These are phyloP conservation scores for Filobasidium floriforme DNA, from an alignment of 768 basidiomycete species.

Conservation along the genomic window DNA sequence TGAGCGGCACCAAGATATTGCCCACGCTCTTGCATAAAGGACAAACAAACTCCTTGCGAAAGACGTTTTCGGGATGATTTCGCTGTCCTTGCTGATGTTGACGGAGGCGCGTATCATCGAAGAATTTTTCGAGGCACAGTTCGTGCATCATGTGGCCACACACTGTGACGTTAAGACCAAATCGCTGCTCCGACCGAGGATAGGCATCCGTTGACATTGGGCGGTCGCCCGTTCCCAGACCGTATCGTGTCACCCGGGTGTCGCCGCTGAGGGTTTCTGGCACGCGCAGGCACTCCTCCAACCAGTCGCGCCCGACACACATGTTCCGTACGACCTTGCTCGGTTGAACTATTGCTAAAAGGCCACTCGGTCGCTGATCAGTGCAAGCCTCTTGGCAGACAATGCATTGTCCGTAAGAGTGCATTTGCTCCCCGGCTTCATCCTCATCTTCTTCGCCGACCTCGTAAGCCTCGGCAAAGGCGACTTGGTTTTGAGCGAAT, in stretches of 20 bases:
- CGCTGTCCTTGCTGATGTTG: constrained; percentile 81
- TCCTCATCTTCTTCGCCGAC: constrained; percentile 52
- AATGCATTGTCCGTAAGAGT: constrained; percentile 84
- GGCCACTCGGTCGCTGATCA: constrained; percentile 65
- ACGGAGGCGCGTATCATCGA: constrained; percentile 71
- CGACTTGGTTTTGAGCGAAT: constrained; percentile 86
- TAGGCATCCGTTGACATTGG: constrained; percentile 37
- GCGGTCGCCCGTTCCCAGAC: constrained; percentile 28
- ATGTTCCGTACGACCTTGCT: constrained; percentile 75
- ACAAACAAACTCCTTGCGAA: constrained; percentile 88
- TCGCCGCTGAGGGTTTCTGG: constrained; percentile 60
- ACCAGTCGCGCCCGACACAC: constrained; percentile 51
- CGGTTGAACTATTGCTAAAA: constrained; percentile 77
- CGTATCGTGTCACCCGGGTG: constrained; percentile 29
- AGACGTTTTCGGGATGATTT: constrained; percentile 90
- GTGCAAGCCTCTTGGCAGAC: constrained; percentile 94
- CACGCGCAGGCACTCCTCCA: constrained; percentile 65
- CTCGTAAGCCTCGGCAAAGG: constrained; percentile 63
- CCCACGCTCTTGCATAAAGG: constrained; percentile 94
- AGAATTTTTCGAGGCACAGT: constrained; percentile 87
- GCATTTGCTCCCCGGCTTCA: constrained; percentile 48
- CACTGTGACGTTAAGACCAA: constrained; percentile 76
- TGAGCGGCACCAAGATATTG: constrained; percentile 83
- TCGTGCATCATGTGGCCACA: constrained; percentile 98
- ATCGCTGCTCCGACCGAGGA: constrained; percentile 56